Evolutionary conservation across 1,139 yeast genomes (phyloP).

Genomic region (Spencermartinsiella ligniputridi): DNA sequence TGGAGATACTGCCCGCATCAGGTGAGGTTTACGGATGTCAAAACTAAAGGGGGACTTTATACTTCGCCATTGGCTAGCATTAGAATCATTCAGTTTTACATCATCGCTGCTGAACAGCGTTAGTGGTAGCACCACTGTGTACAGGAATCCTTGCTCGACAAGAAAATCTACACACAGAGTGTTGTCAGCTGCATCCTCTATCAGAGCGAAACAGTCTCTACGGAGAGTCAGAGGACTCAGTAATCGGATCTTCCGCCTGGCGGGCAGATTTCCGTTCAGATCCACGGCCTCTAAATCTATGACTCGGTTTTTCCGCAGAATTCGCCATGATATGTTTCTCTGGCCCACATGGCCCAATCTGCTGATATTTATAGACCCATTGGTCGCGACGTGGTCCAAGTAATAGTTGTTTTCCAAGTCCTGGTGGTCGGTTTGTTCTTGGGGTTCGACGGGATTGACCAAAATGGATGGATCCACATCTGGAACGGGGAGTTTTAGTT

Average conservation of each 20-base stretch:
- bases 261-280: conserved; percentile 5
- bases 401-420: conserved; percentile 22
- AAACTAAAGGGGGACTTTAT: conserved; percentile 59
- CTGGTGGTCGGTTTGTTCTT: conserved; percentile 5
- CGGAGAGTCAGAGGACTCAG: conserved; percentile 19
- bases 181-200: conserved; percentile 17
- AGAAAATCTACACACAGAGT: conserved; percentile 26
- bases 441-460: conserved; percentile 7
- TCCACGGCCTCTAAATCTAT: conserved; percentile 26
- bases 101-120: conserved; percentile 15
- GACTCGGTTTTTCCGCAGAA: conserved; percentile 17
- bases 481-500: conserved; percentile 14
- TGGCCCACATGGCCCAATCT: conserved; percentile 13
- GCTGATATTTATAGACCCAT: conserved; percentile 12
- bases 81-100: conserved; percentile 14
- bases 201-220: conserved; percentile 22
- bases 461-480: conserved; percentile 11
- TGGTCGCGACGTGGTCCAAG: conserved; percentile 24
- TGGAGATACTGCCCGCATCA: conserved; percentile 45
- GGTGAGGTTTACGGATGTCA: conserved; percentile 61
- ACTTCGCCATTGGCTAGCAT: conserved; percentile 26
- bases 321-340: conserved; percentile 22
- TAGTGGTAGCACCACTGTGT: conserved; percentile 23
- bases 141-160: conserved; percentile 24
- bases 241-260: conserved; percentile 22